phyloP scores from a whole-genome alignment of 352 stramenopile genomes.

The Phytophthora lateralis region DNA sequence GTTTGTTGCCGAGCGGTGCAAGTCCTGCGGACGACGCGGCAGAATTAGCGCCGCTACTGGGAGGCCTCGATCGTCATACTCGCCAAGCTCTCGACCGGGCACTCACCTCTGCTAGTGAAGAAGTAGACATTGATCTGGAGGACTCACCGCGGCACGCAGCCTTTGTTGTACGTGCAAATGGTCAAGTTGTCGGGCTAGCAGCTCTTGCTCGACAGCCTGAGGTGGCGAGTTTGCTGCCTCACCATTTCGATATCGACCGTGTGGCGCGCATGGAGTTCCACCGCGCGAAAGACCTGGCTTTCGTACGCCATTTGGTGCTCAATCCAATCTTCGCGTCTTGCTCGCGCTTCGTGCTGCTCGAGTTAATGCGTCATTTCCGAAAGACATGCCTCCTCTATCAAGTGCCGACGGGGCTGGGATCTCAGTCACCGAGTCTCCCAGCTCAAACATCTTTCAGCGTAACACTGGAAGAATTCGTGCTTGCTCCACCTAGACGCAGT shows the following conservation, averaged over 20 bases:
- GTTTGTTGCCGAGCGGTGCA: conserved; percentile 21
- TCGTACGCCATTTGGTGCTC: conserved; percentile 66
- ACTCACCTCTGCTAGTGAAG: conserved; percentile 45
- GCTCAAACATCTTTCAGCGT: conserved; percentile 35
- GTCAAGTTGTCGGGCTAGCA: conserved; percentile 45
- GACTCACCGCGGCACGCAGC: conserved; percentile 69
- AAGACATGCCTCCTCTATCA: conserved; percentile 75
- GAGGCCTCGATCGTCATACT: conserved; percentile 38
- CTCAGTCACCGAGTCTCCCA: background rate
- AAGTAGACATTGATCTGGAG: conserved; percentile 64
- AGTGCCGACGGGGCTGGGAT: conserved; percentile 32
- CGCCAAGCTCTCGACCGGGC: conserved; percentile 39
- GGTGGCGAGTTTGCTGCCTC: conserved; percentile 52
- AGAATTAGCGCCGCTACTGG: conserved; percentile 17
- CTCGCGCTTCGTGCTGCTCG: conserved; percentile 69
- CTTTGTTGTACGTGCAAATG: conserved; percentile 65
- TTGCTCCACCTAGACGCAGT: conserved; percentile 57
- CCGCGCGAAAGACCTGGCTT: conserved; percentile 69
- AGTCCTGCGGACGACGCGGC: conserved; percentile 13
- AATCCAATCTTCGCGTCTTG: conserved; percentile 78
- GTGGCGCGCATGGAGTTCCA: conserved; percentile 71
- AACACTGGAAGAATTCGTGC: conserved; percentile 62
- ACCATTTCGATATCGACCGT: conserved; percentile 71
- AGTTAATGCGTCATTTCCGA: conserved; percentile 77
- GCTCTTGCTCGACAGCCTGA: conserved; percentile 55